Conservation (phyloP, 2,329 filamentous ascomycete species). For the Westerdykella sp. region DNA sequence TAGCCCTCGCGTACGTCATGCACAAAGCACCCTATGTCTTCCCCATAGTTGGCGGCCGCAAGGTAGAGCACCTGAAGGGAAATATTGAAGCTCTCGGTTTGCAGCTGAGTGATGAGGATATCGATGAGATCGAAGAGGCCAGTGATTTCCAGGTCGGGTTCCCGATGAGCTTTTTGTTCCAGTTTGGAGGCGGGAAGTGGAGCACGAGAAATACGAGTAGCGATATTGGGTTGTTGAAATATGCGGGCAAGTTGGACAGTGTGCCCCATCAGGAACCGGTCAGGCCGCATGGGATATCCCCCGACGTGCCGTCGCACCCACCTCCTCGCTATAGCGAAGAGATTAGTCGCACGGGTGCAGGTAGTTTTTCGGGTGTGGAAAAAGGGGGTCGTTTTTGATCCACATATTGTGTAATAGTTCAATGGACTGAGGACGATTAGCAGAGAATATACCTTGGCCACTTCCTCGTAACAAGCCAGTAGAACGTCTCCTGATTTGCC, state of each 20-base stretch:
- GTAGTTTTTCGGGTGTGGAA: no score
- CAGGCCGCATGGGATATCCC: slow-evolving; percentile 20
- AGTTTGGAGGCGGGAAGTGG: slow-evolving; percentile 22
- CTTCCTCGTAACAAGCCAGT: no score
- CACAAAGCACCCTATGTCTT: slow-evolving; percentile 67
- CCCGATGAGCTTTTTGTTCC: slow-evolving; percentile 43
- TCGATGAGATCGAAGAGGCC: slow-evolving; percentile 50
- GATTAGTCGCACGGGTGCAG: no score
- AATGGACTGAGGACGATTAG: no score
- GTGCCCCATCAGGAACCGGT: slow-evolving; percentile 18
- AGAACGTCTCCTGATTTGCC: no score
- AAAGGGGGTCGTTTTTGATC: no score
- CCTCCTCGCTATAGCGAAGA: no score
- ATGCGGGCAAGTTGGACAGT: slow-evolving; percentile 23
- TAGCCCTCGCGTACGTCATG: slow-evolving; percentile 65
- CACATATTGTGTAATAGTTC: no score
- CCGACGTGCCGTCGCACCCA: no score
- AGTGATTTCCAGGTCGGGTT: slow-evolving; percentile 53
- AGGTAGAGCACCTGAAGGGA: slow-evolving; percentile 62
- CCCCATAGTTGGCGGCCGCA: slow-evolving; percentile 68
- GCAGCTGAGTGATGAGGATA: slow-evolving; percentile 46
- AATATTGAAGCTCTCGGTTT: slow-evolving; percentile 54
- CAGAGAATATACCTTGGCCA: no score
- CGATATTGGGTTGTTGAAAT: slow-evolving; percentile 24
- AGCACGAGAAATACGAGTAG: slow-evolving; percentile 21